Evolutionary conservation across 169 alveolate species (phyloP).

Genomic region (Cryptosporidium viatorum): DNA sequence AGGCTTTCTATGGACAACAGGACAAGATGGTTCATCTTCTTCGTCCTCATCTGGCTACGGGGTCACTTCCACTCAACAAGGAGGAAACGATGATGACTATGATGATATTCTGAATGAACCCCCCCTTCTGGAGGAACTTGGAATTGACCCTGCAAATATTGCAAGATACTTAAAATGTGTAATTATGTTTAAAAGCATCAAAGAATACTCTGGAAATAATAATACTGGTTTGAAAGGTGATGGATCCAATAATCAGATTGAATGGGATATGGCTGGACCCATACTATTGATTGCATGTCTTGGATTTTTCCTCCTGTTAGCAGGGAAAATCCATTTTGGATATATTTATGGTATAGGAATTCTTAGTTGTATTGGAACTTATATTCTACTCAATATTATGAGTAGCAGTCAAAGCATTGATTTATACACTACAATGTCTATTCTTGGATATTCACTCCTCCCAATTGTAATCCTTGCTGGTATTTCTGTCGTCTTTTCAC

Average conservation of each 20-base stretch:
- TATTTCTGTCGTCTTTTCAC: conserved; percentile 78
- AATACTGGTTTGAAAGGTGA: neutral
- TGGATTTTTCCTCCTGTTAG: conserved; percentile 81
- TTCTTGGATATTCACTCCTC: conserved; percentile 83
- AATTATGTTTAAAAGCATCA: conserved; percentile 79
- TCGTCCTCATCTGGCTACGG: neutral
- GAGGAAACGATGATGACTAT: conserved; percentile 44
- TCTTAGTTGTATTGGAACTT: conserved; percentile 82
- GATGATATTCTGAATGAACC: conserved; percentile 80
- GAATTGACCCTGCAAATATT: conserved; percentile 81
- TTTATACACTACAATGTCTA: conserved; percentile 83
- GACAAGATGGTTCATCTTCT: neutral
- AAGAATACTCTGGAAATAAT: conserved; percentile 6
- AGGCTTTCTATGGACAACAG: neutral
- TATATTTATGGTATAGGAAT: conserved; percentile 84
- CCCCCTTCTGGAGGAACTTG: conserved; percentile 83
- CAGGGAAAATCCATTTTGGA: conserved; percentile 84
- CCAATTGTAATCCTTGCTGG: conserved; percentile 83
- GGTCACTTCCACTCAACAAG: neutral
- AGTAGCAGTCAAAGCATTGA: conserved; percentile 82
- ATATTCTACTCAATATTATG: conserved; percentile 83
- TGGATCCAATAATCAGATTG: neutral
- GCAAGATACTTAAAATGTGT: conserved; percentile 80
- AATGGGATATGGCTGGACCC: conserved; percentile 81
- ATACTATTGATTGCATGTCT: conserved; percentile 79